These are phyloP conservation scores for Xylariaceae sp. DNA, from an alignment of 2,329 filamentous ascomycete species.

Conservation along the genomic window DNA sequence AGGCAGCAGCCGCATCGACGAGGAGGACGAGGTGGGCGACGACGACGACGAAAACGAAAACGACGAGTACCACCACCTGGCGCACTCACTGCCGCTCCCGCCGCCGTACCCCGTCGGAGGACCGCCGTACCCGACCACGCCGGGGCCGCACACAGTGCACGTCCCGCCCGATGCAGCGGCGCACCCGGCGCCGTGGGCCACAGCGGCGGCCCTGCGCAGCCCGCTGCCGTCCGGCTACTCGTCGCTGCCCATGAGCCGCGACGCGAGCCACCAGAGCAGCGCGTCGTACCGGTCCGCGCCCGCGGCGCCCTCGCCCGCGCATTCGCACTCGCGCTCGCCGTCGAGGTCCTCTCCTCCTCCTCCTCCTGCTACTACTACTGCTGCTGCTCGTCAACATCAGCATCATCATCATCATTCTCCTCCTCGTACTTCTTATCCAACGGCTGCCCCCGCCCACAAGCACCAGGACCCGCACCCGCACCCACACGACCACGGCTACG, in stretches of 20 bases:
- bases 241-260: conserved; percentile 43
- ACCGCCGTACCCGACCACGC: neutral
- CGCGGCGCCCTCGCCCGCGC: neutral
- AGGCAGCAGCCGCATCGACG: conserved; percentile 5
- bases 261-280: conserved; percentile 34
- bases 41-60: neutral
- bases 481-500: neutral
- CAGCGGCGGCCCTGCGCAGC: conserved; percentile 15
- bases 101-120: neutral
- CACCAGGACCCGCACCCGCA: conserved; percentile 3
- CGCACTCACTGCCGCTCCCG: conserved; percentile 1
- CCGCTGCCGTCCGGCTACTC: conserved; percentile 32
- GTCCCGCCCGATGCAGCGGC: conserved; percentile 12
- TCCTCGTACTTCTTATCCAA: too few relatives aligned
- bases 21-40: conserved; percentile 6
- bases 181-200: conserved; percentile 15
- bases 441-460: conserved; percentile 5
- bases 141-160: conserved; percentile 14
- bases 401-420: too few relatives aligned
- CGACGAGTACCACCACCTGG: neutral
- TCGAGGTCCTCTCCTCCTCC: too few relatives aligned
- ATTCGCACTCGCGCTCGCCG: too few relatives aligned
- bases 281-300: conserved; percentile 17
- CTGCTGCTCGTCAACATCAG: conserved; percentile 12
- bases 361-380: too few relatives aligned